Base-by-base conservation (phyloP, 2,329 filamentous ascomycete species). In the Alternaria burnsii region DNA sequence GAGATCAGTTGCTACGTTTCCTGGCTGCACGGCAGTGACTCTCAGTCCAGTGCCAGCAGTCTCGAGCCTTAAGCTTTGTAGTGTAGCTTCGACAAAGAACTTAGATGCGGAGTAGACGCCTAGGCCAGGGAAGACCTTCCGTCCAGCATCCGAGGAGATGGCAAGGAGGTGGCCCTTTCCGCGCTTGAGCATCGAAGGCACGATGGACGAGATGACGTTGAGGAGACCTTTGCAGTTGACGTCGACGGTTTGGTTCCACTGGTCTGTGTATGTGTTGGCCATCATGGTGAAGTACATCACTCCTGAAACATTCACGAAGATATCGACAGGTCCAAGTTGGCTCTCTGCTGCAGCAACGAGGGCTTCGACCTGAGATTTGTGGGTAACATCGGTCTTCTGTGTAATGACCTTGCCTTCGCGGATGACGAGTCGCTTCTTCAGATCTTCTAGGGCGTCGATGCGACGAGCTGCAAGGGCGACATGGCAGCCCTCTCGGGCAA, bases 251-350 rank as follows among this genome's bases (percentile, higher is more conserved):
- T 87, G 89, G 65, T 93, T 88, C 91, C 91, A 94, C 70, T 94
- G 89, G 5, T 91, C 89, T 0, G 83, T 86, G 65, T 90, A 85
- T 16, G 82, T 85, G 74, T 93, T 94, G 58, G 89, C 87, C 91
- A 94, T 94, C 88, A 94, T 89, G 55, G 91, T 94, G 79, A 89
- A 94, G 81, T 94, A 94, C 91, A 94, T 94, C 74, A 94, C 91
- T 36, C 91, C 91, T 0, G 91, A 92, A 71, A 91, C 92, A 41
- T 88, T 88, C 51, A 94, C 87, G n/a, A 94, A 85, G 52, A 94
- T 91, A 74, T 94, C 91, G 44, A 94, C 83, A 0, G 89, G 86
- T 0, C 91, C 91, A 0, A 94, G 87, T 67, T 88, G 81, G 46
- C 86, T 83, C 26, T 81, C 81, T 1, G 90, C 83, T 0, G 85